Base-by-base conservation (phyloP, 345 rosid species). In the Bretschneidera sinensis region DNA sequence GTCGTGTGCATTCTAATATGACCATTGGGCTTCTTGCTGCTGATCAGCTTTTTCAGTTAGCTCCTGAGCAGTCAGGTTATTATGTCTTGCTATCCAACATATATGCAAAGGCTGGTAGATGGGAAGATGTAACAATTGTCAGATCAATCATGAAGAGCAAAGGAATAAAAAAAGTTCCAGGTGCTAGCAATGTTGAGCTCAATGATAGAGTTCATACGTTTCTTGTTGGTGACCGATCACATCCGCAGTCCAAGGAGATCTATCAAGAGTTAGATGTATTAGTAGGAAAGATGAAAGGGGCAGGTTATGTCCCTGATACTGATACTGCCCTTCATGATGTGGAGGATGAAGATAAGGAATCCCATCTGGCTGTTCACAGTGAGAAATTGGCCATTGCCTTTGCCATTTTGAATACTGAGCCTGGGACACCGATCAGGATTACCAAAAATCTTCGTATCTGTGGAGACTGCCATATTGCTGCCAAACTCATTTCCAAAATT, bases 371-470 rank as follows among this genome's bases (percentile, higher is more conserved):
- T 15, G 86, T 88, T 64, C 96, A 85, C 43, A 85, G 96, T 63
- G 96, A 88, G 78, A 88, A 85, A 60, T 47, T 88, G 60, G 96
- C 92, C 43, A 81, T 88, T 66, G 87, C 67, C 35, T 88, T 83
- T 75, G 89, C 87, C 23, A 62, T 88, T 61, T 55, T 83, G 76
- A 83, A 83, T 70, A 73, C 85, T 15, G 24, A 60, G 16, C 70
- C 79, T 0, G 77, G 61, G 15, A 69, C 67, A 35, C 69, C 79
- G 31, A 81, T 88, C 49, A 77, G 92, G 65, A 72, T 85, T 50
- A 88, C 92, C 45, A 88, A 88, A 80, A 85, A 88, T 55, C 89
- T 88, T 48, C 83, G 89, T 33, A 83, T 87, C 6, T 87, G 91
- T 47, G 79, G 84, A 24, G 91, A 88, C 51, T 88, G 89, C 69